Evolutionary conservation across 768 basidiomycete genomes (phyloP), one percentile per base, ranked within the genome.

Genomic region (Serendipita indica): DNA sequence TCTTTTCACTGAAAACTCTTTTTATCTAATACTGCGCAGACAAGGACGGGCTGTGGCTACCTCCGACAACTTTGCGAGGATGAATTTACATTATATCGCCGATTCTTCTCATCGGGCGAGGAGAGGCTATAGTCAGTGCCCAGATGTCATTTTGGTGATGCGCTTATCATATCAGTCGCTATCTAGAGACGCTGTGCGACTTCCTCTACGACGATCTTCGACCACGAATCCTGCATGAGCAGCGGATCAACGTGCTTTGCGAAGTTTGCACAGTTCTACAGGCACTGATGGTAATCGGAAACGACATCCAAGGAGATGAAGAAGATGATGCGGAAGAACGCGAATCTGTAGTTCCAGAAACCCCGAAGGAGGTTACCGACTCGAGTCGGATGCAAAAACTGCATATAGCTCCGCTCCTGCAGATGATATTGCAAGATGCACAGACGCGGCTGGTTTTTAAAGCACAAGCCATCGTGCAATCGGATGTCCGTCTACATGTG

Each of bases 361-460:
- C 64, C 65, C 22, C 52, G n/a, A 57, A 62, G 66, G 37, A 67
- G 69, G 39, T 62, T 66, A 45, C 67, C 68, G 63, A 45, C 61
- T 18, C 49, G 3, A 18, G 60, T 32, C 77, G 78, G 2, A 72
- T 84, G 3, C 75, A 76, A 18, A 74, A 76, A 54, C 72, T 97
- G 46, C 87, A 93, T 62, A 88, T 89, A 64, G 82, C 82, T 58
- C 79, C 84, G 41, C 72, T 98, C 2, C 71, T 97, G 46, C 80
- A 85, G 66, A 89, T 92, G 82, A 84, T 97, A 0, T 70, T 97
- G 27, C 93, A 97, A 68, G 94, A 98, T 67, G 91, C 93, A 1
- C 94, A 98, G 73, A 97, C 96, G 12, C 72, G 92, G 58, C 69
- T 98, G 45, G 91, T 97, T 65, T 98, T 98, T 78, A 87, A 96